phyloP scores from a whole-genome alignment of 768 basidiomycete genomes.

The Baorangia bicolor region DNA sequence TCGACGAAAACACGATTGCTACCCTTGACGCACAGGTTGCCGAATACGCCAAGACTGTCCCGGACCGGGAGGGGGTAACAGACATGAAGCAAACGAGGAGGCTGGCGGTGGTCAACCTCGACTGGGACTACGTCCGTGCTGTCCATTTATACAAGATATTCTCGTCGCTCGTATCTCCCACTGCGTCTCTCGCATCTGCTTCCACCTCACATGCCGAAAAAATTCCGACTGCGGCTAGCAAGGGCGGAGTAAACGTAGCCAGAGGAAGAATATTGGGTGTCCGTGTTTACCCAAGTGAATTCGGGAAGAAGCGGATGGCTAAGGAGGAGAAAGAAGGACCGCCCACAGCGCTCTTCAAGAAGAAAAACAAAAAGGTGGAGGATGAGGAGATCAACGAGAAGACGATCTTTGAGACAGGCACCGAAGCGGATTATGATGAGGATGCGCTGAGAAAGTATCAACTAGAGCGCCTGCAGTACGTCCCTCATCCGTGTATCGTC shows the following conservation, averaged over 20 bases:
- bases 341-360: constrained; percentile 78
- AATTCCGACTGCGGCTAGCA: constrained; percentile 9
- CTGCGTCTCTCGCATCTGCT: constrained; percentile 42
- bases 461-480: constrained; percentile 85
- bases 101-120: constrained; percentile 90
- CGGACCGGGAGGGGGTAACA: constrained; percentile 43
- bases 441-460: constrained; percentile 89
- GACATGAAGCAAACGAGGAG: constrained; percentile 57
- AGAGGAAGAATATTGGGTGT: constrained; percentile 75
- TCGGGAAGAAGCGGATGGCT: constrained; percentile 84
- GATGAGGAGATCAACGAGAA: constrained; percentile 63
- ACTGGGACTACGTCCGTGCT: constrained; percentile 96
- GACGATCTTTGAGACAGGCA: constrained; percentile 64
- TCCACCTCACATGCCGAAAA: constrained; percentile 23
- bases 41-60: constrained; percentile 49
- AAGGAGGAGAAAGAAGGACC: constrained; percentile 91
- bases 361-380: constrained; percentile 34
- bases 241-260: constrained; percentile 30
- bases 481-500: constrained; percentile 6
- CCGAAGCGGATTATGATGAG: constrained; percentile 81
- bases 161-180: constrained; percentile 75
- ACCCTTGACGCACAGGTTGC: constrained; percentile 75
- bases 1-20: constrained; percentile 74
- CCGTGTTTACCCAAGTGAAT: constrained; percentile 88
- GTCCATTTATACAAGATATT: constrained; percentile 90